A percentile compares a stretch with the other conserved stretches of the same genome.
Conservation (phyloP, 306 rosid species). For the Abrus precatorius region DNA sequence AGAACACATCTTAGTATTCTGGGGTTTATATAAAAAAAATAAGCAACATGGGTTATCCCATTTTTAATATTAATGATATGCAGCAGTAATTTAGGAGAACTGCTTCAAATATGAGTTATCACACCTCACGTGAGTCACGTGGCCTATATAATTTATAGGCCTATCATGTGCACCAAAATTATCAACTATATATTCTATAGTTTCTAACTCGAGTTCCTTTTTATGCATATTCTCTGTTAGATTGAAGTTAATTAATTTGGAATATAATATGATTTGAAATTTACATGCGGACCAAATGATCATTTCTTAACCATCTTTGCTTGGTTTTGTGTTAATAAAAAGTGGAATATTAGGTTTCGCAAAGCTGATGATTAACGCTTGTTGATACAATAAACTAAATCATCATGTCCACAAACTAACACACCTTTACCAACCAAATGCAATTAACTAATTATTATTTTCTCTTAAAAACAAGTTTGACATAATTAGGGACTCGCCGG, state of each 20-base stretch:
- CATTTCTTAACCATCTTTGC: slow-evolving; percentile 35
- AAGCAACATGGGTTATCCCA: slow-evolving; percentile 23
- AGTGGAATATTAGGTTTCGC: slow-evolving; percentile 5
- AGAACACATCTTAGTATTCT: too few relatives aligned
- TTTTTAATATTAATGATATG: not conserved
- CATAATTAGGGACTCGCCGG: slow-evolving; percentile 7
- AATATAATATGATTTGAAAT: slow-evolving; percentile 4
- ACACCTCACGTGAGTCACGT: slow-evolving; percentile 13
- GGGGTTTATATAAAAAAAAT: not conserved
- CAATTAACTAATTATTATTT: slow-evolving; percentile 22
- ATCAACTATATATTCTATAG: not conserved
- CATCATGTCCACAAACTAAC: slow-evolving; percentile 36
- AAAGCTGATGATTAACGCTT: slow-evolving; percentile 33
- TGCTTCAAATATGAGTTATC: not conserved
- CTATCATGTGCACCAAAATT: not conserved
- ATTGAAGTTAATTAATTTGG: too few relatives aligned
- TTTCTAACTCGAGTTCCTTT: slow-evolving; percentile 1
- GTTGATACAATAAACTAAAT: slow-evolving; percentile 40
- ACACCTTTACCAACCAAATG: slow-evolving; percentile 37
- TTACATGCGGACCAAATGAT: slow-evolving; percentile 30
- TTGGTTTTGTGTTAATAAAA: slow-evolving; percentile 40
- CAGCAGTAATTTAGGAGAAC: not conserved
- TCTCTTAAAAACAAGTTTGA: slow-evolving; percentile 16
- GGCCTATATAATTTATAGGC: slow-evolving; percentile 10
- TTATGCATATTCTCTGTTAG: not conserved